Conservation (phyloP, 257 asterid species). For the Jacaranda mimosifolia region DNA sequence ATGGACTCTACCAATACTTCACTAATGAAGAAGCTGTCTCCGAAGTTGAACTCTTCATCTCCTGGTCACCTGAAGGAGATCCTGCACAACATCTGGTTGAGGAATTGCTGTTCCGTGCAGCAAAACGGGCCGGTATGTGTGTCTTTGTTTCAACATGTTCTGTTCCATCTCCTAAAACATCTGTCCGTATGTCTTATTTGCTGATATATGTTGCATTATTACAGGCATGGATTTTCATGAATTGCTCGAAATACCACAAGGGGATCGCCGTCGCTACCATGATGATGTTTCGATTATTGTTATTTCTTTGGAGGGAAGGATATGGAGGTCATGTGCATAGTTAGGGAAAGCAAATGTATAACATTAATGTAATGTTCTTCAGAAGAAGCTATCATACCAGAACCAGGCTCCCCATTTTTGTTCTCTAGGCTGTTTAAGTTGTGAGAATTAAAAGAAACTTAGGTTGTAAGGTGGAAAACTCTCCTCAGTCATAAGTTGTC, state of each 20-base stretch:
- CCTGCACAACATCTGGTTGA: slow-evolving; percentile 97
- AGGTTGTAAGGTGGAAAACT: slow-evolving; percentile 49
- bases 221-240: slow-evolving; percentile 94
- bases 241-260: slow-evolving; percentile 93
- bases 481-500: slow-evolving; percentile 38
- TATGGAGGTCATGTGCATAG: slow-evolving; percentile 94
- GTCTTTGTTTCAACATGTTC: too few species aligned
- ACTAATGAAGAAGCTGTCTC: slow-evolving; percentile 94
- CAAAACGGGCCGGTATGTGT: slow-evolving; percentile 80
- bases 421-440: slow-evolving; percentile 49
- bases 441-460: slow-evolving; percentile 49
- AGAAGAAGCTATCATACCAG: background rate
- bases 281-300: slow-evolving; percentile 97
- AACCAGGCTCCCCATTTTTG: slow-evolving; percentile 52
- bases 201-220: background rate
- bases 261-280: slow-evolving; percentile 93
- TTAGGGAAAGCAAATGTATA: slow-evolving; percentile 36
- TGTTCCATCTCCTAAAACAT: too few species aligned
- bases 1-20: slow-evolving; percentile 94
- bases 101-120: slow-evolving; percentile 90
- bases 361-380: slow-evolving; percentile 13
- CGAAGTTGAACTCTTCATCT: slow-evolving; percentile 81
- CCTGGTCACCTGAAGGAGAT: slow-evolving; percentile 96
- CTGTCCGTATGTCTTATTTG: background rate
- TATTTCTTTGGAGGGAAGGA: slow-evolving; percentile 95